These are phyloP conservation scores for Arthrobotrys entomopaga DNA, from an alignment of 2,329 filamentous ascomycete genomes.

Conservation along the genomic window DNA sequence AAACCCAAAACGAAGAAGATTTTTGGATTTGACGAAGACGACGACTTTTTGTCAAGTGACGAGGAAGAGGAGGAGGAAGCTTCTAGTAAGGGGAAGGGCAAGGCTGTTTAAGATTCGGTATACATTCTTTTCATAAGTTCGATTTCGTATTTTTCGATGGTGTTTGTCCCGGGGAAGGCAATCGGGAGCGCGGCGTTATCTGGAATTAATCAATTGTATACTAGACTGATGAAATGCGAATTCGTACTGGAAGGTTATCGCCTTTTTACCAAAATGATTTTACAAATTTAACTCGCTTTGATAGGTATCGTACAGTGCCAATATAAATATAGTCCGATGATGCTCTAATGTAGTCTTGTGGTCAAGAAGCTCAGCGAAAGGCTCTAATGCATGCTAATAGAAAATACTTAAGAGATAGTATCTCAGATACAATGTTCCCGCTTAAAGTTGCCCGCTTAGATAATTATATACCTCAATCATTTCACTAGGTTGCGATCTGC, in stretches of 20 bases:
- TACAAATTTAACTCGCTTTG: slow-evolving; percentile 4
- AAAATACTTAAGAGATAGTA: background rate
- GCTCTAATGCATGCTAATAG: too few species aligned
- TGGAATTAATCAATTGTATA: slow-evolving; percentile 44
- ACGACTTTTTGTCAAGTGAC: slow-evolving; percentile 52
- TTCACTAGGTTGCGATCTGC: slow-evolving; percentile 59
- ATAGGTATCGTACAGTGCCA: slow-evolving; percentile 27
- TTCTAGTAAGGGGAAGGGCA: slow-evolving; percentile 61
- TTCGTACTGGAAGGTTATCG: background rate
- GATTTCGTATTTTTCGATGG: slow-evolving; percentile 19
- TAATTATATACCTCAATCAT: slow-evolving; percentile 5
- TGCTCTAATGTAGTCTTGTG: too few species aligned
- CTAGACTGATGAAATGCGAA: slow-evolving; percentile 35
- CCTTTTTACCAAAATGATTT: background rate
- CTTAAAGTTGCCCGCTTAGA: background rate
- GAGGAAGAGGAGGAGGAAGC: slow-evolving; percentile 65
- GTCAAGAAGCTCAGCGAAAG: background rate
- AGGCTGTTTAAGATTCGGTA: slow-evolving; percentile 60
- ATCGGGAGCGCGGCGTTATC: slow-evolving; percentile 43
- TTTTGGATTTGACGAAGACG: slow-evolving; percentile 52
- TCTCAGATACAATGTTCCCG: slow-evolving; percentile 12
- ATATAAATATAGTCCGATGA: too few species aligned
- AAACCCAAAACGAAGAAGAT: slow-evolving; percentile 55
- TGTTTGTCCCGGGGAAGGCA: slow-evolving; percentile 21
- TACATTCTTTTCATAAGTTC: background rate